Evolutionary conservation across 1,284 basidiomycete species (phyloP), one percentile per base, ranked within the genome.

Genomic region (Inonotus obliquus): DNA sequence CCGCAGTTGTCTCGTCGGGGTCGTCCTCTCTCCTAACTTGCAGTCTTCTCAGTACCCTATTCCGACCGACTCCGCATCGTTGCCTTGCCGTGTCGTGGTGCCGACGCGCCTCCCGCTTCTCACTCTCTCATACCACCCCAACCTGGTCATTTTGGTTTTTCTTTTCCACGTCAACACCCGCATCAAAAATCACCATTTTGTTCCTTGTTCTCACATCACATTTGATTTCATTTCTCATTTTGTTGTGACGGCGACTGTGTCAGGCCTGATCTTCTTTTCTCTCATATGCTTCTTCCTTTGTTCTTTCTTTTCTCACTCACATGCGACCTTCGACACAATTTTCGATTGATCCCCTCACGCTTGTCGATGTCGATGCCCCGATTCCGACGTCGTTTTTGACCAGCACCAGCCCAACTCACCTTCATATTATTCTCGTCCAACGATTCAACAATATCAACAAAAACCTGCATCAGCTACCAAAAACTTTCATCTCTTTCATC

Each of bases 181-280:
- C 51, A 29, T 52, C 51, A 35, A 35, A 35, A 52, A 37, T 52
- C n/a, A 27, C 9, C 29, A 9, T 52, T 52, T 52, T 52, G 51
- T 52, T 35, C 41, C 29, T 5, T 27, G 14, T 23, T 49, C 38
- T 39, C 7, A 11, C 4, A 13, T 11, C 41, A 44, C 17, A n/a
- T 4, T 49, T 49, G 48, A 49, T 25, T 49, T 49, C 48, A 9
- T 55, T 39, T 14, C 37, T 55, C 14, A 23, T 41, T 29, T 35
- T n/a, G 13, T n/a, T 3, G 14, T 39, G 52, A 37, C 52, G 23
- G n/a, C n/a, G 29, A 41, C 35, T 4, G 37, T 19, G 41, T 17
- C 17, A 45, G 14, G 41, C 52, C 37, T 49, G 47, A 47, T 57
- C 61, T 60, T 19, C 55, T 54, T 55, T 44, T 64, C 38, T 49